phyloP scores from a whole-genome alignment of 1,284 basidiomycete genomes.

The Termitomyces sp. region DNA sequence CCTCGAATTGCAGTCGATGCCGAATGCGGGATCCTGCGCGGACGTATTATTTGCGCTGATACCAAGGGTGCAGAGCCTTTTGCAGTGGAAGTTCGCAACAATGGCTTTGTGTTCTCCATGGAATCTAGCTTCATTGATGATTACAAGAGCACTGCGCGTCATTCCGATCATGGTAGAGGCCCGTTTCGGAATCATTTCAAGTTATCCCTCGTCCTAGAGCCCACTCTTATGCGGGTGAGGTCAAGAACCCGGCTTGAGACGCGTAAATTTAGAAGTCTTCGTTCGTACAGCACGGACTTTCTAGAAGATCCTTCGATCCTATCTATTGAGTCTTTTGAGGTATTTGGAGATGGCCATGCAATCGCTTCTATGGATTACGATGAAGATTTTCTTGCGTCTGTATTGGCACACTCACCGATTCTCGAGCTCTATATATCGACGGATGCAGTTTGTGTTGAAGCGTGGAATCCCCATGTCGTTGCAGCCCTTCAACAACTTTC shows the following conservation, averaged over 20 bases:
- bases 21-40: conserved; percentile 42
- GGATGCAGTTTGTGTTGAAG: conserved; percentile 63
- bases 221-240: conserved; percentile 42
- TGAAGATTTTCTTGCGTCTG: conserved; percentile 34
- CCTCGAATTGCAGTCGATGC: conserved; percentile 48
- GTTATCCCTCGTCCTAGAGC: conserved; percentile 33
- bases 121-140: conserved; percentile 28
- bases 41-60: conserved; percentile 41
- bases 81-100: conserved; percentile 46
- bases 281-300: conserved; percentile 29
- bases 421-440: conserved; percentile 47
- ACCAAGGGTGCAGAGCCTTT: conserved; percentile 34
- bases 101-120: conserved; percentile 36
- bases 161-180: conserved; percentile 19
- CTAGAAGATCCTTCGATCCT: conserved; percentile 47
- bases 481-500: conserved; percentile 45
- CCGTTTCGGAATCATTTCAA: conserved; percentile 34
- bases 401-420: conserved; percentile 48
- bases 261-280: conserved; percentile 22
- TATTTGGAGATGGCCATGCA: conserved; percentile 37
- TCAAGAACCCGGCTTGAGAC: conserved; percentile 23
- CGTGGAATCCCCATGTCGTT: conserved; percentile 69
- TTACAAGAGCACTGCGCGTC: conserved; percentile 21
- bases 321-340: conserved; percentile 52
- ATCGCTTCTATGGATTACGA: conserved; percentile 47